Conservation (phyloP, 345 rosid species). For the Eutrema japonicum region DNA sequence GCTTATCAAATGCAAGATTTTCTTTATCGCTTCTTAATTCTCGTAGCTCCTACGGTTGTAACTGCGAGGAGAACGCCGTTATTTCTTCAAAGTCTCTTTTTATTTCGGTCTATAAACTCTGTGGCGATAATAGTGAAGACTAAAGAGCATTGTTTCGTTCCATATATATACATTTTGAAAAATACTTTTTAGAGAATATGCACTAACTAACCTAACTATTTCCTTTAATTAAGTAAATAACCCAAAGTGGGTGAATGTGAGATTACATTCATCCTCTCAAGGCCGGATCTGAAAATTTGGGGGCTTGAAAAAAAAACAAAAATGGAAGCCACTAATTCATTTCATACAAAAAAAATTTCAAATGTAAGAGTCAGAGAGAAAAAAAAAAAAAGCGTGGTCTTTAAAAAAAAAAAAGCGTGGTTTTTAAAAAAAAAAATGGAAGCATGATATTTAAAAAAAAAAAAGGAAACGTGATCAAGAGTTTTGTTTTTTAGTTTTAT, state of each 20-base stretch:
- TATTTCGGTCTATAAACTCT: background rate
- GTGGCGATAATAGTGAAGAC: background rate
- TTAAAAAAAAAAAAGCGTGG: no score
- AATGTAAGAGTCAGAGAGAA: no score
- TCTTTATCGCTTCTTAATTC: background rate
- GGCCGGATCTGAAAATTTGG: no score
- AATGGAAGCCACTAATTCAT: no score
- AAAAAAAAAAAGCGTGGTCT: no score
- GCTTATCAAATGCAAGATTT: conserved; percentile 26
- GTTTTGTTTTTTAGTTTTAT: no score
- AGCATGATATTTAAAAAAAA: no score
- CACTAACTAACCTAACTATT: background rate
- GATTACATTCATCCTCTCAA: background rate
- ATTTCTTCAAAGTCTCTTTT: conserved; percentile 8
- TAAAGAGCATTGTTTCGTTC: background rate
- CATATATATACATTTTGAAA: background rate
- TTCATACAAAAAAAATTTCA: no score
- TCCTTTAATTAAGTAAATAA: background rate
- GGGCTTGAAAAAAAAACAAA: no score
- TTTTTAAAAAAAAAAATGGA: no score
- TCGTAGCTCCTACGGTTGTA: background rate
- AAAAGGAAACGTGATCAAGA: no score
- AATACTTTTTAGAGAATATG: background rate
- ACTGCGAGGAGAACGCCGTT: background rate
- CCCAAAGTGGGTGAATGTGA: background rate